Percentiles rank a stretch among this genome's conserved stretches.
Conservation (phyloP, 805 yeast genomes). For the Komagataella kurtzmanii region DNA sequence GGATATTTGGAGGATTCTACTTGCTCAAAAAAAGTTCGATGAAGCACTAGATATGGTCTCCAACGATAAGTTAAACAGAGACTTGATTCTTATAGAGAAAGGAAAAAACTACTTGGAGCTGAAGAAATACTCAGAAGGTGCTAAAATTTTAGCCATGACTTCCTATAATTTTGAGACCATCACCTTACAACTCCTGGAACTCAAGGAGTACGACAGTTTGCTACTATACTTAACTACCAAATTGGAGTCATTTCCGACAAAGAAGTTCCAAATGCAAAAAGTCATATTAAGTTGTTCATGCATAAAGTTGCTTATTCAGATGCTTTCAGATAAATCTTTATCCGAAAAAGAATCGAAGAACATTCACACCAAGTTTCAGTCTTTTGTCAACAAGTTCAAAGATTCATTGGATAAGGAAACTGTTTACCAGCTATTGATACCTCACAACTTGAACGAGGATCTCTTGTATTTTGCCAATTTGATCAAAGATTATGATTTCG, state of each 20-base stretch:
- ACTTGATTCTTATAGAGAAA: constrained; percentile 36
- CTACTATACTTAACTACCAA: constrained; percentile 30
- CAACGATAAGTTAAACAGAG: constrained; percentile 23
- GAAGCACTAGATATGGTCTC: constrained; percentile 40
- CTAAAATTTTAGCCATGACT: constrained; percentile 47
- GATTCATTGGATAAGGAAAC: constrained; percentile 49
- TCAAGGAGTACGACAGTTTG: constrained; percentile 26
- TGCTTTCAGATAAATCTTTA: constrained; percentile 16
- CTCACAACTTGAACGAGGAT: constrained; percentile 52
- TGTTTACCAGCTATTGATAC: constrained; percentile 54
- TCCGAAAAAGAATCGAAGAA: background rate
- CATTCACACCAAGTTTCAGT: constrained; percentile 14
- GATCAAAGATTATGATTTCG: constrained; percentile 55
- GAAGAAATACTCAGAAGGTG: constrained; percentile 24
- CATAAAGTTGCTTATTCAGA: constrained; percentile 40
- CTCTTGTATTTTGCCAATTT: constrained; percentile 55
- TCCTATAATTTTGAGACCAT: constrained; percentile 57
- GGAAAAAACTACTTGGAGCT: constrained; percentile 32
- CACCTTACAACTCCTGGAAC: constrained; percentile 40
- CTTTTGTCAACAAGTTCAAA: constrained; percentile 36
- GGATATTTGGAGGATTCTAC: constrained; percentile 60
- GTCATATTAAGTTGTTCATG: constrained; percentile 53
- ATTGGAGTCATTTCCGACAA: constrained; percentile 17
- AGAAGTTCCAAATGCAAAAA: constrained; percentile 25
- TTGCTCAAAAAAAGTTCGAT: constrained; percentile 41